Evolutionary conservation across 2,329 filamentous ascomycete species (phyloP), one percentile per base, ranked within the genome.

Genomic region (Alternaria metachromatica): DNA sequence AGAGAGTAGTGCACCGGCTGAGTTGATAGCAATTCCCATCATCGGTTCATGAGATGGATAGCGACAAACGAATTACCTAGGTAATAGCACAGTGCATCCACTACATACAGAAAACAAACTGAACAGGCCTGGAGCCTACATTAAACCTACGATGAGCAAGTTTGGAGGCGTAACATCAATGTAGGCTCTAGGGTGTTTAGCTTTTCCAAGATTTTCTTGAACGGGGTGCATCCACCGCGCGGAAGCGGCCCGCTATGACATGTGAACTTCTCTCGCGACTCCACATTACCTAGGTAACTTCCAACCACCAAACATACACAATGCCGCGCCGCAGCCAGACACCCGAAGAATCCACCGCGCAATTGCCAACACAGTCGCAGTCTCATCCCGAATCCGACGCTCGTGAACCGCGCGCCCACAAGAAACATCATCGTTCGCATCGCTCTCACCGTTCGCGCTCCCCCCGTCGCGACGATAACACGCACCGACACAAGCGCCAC

Each of bases 391-490:
- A 55, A 2, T 12, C 28, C 11, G 10, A 13, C 11, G 1, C 33
- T 1, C 28, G 50, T 66, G 71, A 68, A 66, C 70, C 75, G 62
- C 73, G 71, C 56, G 75, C 78, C 50, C 75, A 76, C 48, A 66
- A 30, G 43, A 78, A 82, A 53, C 78, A 77, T 51, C 79, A 80
- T 57, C 79, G 76, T 56, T 77, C 81, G 62, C 79, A 74, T 53
- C 76, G 73, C 21, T 77, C 81, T 60, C 79, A 74, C 55, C 76
- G 73, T 15, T 77, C 76, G 12, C 75, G 73, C 33, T 79, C 76
- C 23, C 77, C 77, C 23, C 74, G 64, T 10, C 70, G 66, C 58
- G 71, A 76, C 58, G 58, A 70, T 18, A 69, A 72, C n/a, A 44
- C 60, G 23, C 64, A 72, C 59, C 54, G 62, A 46, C 70, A 74